These are phyloP conservation scores for Mortierella sp. DNA, from an alignment of 371 early-diverging fungal genomes.

Conservation along the genomic window DNA sequence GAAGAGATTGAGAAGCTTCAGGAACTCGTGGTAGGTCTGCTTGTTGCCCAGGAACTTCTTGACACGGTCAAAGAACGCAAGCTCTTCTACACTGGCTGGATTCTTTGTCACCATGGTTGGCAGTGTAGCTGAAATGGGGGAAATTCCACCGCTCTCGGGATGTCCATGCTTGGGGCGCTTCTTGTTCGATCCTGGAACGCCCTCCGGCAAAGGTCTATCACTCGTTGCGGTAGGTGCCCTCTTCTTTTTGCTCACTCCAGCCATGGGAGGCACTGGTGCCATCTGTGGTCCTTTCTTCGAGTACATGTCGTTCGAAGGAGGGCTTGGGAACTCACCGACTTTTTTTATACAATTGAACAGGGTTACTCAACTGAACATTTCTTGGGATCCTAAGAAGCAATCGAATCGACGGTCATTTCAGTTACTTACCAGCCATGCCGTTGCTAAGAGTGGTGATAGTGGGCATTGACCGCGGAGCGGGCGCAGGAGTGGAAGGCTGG, in stretches of 20 bases:
- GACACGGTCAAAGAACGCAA: slow-evolving; percentile 92
- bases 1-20: slow-evolving; percentile 96
- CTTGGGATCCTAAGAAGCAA: too few species aligned
- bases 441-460: slow-evolving; percentile 43
- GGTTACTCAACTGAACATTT: too few species aligned
- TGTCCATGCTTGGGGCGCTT: slow-evolving; percentile 42
- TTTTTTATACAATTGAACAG: too few species aligned
- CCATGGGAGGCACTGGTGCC: slow-evolving; percentile 15
- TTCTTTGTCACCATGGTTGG: slow-evolving; percentile 43
- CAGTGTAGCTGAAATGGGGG: slow-evolving; percentile 35
- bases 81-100: slow-evolving; percentile 77
- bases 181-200: slow-evolving; percentile 41
- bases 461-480: slow-evolving; percentile 48
- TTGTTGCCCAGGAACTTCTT: slow-evolving; percentile 89
- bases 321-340: slow-evolving; percentile 52
- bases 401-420: too few species aligned
- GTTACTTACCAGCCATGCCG: slow-evolving; percentile 47
- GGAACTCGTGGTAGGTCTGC: slow-evolving; percentile 94
- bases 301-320: slow-evolving; percentile 40
- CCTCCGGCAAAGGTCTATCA: slow-evolving; percentile 43
- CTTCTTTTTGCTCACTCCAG: slow-evolving; percentile 48
- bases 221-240: slow-evolving; percentile 24
- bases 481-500: slow-evolving; percentile 45
- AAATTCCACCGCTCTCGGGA: slow-evolving; percentile 38
- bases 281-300: slow-evolving; percentile 37